Conservation (phyloP, 2,329 filamentous ascomycete species). For the Paraphoma chrysanthemicola region DNA sequence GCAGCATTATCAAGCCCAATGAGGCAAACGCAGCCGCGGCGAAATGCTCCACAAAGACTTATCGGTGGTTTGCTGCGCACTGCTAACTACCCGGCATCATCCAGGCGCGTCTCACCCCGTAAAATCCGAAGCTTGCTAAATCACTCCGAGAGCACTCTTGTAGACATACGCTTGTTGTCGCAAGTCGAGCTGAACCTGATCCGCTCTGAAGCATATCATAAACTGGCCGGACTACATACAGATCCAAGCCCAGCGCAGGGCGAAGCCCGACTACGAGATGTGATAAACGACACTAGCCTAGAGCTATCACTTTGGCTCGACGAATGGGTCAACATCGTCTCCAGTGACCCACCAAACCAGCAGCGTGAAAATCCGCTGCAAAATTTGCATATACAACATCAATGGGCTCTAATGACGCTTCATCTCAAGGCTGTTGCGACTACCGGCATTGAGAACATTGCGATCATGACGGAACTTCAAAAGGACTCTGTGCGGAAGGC, state of each 20-base stretch:
- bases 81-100: too few relatives aligned
- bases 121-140: slow-evolving; percentile 49
- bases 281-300: slow-evolving; percentile 27
- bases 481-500: slow-evolving; percentile 57
- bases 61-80: too few relatives aligned
- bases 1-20: too few relatives aligned
- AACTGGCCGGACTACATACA: slow-evolving; percentile 18
- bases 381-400: slow-evolving; percentile 60
- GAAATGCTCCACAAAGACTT: too few relatives aligned
- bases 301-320: slow-evolving; percentile 52
- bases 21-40: too few relatives aligned
- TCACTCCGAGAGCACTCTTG: slow-evolving; percentile 52
- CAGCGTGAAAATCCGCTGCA: slow-evolving; percentile 39
- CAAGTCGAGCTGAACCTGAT: slow-evolving; percentile 60
- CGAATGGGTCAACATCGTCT: slow-evolving; percentile 42
- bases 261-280: slow-evolving; percentile 26
- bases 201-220: slow-evolving; percentile 38
- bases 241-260: slow-evolving; percentile 15
- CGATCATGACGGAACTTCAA: slow-evolving; percentile 59
- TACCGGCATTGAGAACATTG: slow-evolving; percentile 59
- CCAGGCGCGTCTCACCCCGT: too few relatives aligned
- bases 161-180: slow-evolving; percentile 61
- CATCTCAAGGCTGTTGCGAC: slow-evolving; percentile 59
- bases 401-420: slow-evolving; percentile 62
- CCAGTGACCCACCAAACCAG: slow-evolving; percentile 15